These are phyloP conservation scores for Avena sativa DNA, from an alignment of 176 grass and related monocot species.

Conservation along the genomic window DNA sequence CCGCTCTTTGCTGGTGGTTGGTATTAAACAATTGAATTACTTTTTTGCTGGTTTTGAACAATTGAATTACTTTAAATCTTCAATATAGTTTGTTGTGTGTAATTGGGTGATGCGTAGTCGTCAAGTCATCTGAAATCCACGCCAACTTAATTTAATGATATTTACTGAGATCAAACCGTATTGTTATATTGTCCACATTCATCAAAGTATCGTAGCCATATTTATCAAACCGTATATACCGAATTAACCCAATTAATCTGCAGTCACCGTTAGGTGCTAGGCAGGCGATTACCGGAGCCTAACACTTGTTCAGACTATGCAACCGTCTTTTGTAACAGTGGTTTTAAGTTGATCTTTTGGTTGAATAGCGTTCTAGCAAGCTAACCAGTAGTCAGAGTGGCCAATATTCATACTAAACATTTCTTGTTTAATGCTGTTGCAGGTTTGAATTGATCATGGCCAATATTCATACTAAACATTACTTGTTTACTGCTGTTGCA, in stretches of 20 bases:
- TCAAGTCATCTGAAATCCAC: neutral
- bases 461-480: too few species aligned
- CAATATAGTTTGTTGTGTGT: neutral
- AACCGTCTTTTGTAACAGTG: neutral
- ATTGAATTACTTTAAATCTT: neutral
- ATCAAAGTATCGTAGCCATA: neutral
- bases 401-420: neutral
- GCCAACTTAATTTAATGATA: neutral
- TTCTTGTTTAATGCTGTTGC: neutral
- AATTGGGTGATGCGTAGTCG: neutral
- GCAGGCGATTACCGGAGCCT: neutral
- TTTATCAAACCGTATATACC: neutral
- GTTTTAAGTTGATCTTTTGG: slow-evolving; percentile 20
- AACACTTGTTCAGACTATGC: neutral
- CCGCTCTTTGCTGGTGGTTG: neutral
- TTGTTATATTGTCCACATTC: neutral
- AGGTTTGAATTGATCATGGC: slow-evolving; percentile 9
- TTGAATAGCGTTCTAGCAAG: slow-evolving; percentile 25
- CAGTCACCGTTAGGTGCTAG: neutral
- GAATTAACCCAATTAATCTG: neutral
- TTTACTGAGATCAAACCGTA: neutral
- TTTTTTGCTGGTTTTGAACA: neutral
- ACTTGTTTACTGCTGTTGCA: too few species aligned
- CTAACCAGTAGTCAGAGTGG: neutral
- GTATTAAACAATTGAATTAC: too few species aligned